Base-by-base conservation (phyloP, 148 eudicot genomes). In the Cornus suecica region DNA sequence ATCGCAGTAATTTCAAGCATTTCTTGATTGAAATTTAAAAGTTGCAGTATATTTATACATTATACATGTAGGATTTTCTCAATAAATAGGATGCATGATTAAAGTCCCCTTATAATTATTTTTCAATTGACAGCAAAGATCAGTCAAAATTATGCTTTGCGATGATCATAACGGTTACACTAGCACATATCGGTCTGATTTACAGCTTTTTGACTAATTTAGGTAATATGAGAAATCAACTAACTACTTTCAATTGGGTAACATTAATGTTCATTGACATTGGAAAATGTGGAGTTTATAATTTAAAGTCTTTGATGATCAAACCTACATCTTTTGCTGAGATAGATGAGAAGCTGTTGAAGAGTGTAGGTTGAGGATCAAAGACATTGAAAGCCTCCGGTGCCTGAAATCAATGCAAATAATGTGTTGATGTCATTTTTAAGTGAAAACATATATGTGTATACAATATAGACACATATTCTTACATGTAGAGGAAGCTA, bases 331-430 rank as follows among this genome's bases (percentile, higher is more conserved):
- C 89, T 84, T 88, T 90, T 37, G 94, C 74, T 58, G 87, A 78
- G 75, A 83, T 58, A 0, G 87, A 78, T 8, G 94, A 82, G 72
- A 77, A 87, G 76, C 81, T 81, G 69, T 74, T 81, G 54, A 86
- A 71, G 66, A 70, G 66, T 14, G 77, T 62, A 5, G 89, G 77
- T 22, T 85, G 83, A 9, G 87, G 90, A 72, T 91, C 89, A 34
- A 85, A 91, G 28, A 90, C 85, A 61, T 90, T 79, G 80, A 93
- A 93, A 69, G 94, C 94, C 14, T 84, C 74, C 16, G 94, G 92
- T 16, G 77, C 80, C 97, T 93, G 89, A 11, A 74, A 58, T 58
- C n/a, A 58, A 5, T 58, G 20, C 24, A 20, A 58, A 58, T 18
- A 8, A 58, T 18, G n/a, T n/a, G 1, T n/a, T 6, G n/a, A 58